Conservation (phyloP, 2,329 filamentous ascomycete genomes). For the Pseudocercospora pini-densiflorae region DNA sequence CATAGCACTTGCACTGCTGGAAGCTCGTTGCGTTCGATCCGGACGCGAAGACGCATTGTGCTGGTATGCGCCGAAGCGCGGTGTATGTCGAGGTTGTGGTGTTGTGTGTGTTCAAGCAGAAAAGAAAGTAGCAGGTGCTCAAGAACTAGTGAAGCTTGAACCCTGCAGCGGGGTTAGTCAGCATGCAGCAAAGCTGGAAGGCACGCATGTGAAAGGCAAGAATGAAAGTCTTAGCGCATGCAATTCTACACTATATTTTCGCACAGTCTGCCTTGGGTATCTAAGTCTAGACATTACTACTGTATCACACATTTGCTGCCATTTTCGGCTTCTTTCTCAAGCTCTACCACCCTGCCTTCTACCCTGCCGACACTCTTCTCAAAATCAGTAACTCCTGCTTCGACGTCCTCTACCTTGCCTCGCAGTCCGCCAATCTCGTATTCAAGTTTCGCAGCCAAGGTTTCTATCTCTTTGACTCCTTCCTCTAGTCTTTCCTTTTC, state of each 20-base stretch:
- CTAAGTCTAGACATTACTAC: conserved; percentile 19
- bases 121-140: conserved; percentile 4
- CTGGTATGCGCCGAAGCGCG: conserved; percentile 3
- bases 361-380: conserved; percentile 64
- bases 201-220: background rate
- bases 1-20: conserved; percentile 75
- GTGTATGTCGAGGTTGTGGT: background rate
- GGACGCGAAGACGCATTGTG: conserved; percentile 72
- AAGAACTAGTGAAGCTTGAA: background rate
- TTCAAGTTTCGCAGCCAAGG: conserved; percentile 81
- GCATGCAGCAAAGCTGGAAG: background rate
- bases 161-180: background rate
- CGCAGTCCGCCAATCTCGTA: conserved; percentile 86
- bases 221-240: background rate
- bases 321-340: conserved; percentile 62
- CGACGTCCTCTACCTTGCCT: conserved; percentile 82
- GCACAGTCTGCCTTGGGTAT: conserved; percentile 1
- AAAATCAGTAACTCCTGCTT: conserved; percentile 79
- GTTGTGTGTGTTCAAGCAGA: background rate
- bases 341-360: conserved; percentile 52
- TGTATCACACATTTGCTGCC: conserved; percentile 36
- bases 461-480: conserved; percentile 76
- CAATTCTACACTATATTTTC: background rate
- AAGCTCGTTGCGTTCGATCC: conserved; percentile 73
- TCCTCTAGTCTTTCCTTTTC: conserved; percentile 73